phyloP scores from a whole-genome alignment of 768 basidiomycete species.

The Saitozyma sp. region DNA sequence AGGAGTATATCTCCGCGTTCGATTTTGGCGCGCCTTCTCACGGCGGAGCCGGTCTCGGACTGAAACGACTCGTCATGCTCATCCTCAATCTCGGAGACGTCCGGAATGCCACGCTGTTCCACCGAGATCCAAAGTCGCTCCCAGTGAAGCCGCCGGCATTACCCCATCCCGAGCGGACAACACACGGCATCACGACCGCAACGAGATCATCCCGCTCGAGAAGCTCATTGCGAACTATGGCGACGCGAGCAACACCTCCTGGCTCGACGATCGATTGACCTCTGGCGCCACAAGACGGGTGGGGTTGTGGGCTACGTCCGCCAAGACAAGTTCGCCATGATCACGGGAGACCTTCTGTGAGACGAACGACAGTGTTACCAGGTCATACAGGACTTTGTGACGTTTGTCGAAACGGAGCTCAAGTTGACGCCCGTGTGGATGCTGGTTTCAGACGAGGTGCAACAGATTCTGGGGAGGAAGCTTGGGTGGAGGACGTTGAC shows the following conservation, averaged over 20 bases:
- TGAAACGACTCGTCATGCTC: conserved; percentile 91
- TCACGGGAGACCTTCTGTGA: conserved; percentile 66
- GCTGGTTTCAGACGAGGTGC: conserved; percentile 61
- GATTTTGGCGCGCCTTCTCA: conserved; percentile 91
- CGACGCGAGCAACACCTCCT: conserved; percentile 68
- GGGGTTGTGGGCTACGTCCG: conserved; percentile 66
- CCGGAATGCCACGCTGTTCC: conserved; percentile 84
- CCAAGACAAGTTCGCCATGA: conserved; percentile 60
- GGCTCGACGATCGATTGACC: conserved; percentile 63
- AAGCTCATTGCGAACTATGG: conserved; percentile 67
- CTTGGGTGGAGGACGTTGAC: conserved; percentile 63
- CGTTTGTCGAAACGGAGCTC: conserved; percentile 54
- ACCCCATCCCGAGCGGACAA: conserved; percentile 29
- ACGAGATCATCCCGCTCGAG: conserved; percentile 54
- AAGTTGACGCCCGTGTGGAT: conserved; percentile 62
- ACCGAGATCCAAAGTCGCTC: conserved; percentile 88
- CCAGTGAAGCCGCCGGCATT: conserved; percentile 21
- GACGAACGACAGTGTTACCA: conserved; percentile 52
- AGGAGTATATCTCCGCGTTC: conserved; percentile 87
- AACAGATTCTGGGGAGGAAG: conserved; percentile 58
- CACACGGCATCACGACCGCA: neutral
- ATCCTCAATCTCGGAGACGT: conserved; percentile 95
- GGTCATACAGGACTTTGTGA: conserved; percentile 60
- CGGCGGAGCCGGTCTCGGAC: conserved; percentile 89
- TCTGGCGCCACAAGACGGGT: conserved; percentile 62